phyloP scores from a whole-genome alignment of 73 alveolate species.

The Durusdinium trenchii region DNA sequence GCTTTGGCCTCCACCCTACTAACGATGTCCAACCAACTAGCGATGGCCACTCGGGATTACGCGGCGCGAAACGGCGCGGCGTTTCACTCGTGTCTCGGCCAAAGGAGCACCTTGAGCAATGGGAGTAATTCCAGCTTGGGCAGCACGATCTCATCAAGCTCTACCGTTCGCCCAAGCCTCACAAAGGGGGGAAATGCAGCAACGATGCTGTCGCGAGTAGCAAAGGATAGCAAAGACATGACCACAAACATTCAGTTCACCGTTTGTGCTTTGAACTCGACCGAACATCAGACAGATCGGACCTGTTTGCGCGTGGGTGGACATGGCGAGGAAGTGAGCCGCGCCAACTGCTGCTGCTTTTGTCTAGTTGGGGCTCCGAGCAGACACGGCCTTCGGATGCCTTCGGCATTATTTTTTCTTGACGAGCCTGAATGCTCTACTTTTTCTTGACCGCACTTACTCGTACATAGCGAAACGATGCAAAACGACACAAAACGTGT shows the following conservation, averaged over 20 bases:
- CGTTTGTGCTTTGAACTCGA: too few relatives aligned
- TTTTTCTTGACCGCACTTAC: neutral
- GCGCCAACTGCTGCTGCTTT: conserved; percentile 36
- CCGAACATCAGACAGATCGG: too few relatives aligned
- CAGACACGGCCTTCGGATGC: neutral
- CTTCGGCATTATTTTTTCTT: neutral
- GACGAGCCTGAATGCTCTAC: neutral
- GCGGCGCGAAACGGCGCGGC: too few relatives aligned
- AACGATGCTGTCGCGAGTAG: too few relatives aligned
- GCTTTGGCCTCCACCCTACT: too few relatives aligned
- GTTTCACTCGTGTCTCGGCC: too few relatives aligned
- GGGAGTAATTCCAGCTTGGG: conserved; percentile 47
- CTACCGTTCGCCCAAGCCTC: neutral
- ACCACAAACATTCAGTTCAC: too few relatives aligned
- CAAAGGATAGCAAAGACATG: too few relatives aligned
- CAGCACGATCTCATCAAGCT: conserved; percentile 53
- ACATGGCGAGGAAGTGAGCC: too few relatives aligned
- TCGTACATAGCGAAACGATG: neutral
- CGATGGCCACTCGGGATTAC: too few relatives aligned
- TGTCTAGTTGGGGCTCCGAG: conserved; percentile 1
- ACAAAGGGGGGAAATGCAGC: neutral
- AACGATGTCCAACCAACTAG: too few relatives aligned
- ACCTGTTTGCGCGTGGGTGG: too few relatives aligned
- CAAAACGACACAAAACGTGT: neutral
- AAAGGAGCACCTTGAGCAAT: conserved; percentile 39